Evolutionary conservation across 1,139 yeast species (phyloP).

Genomic region (Saccharomyces hybrid): DNA sequence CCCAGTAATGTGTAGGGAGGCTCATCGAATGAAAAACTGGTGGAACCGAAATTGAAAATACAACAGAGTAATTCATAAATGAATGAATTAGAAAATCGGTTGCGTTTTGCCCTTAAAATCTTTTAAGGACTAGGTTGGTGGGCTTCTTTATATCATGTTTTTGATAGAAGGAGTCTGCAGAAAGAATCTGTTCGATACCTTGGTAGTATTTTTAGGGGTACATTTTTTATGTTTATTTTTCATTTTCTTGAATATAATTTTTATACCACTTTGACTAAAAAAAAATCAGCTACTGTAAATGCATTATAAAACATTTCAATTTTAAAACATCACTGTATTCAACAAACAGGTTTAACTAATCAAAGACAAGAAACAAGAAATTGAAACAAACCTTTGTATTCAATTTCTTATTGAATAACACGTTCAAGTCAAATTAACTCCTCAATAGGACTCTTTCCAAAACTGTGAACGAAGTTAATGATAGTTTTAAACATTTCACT

Average conservation of each 20-base stretch:
- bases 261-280: too few species aligned
- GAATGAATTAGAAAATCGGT: neutral
- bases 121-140: neutral
- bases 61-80: neutral
- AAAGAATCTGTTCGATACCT: neutral
- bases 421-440: too few species aligned
- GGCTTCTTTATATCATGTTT: neutral
- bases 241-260: neutral
- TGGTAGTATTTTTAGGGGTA: neutral
- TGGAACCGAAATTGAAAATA: neutral
- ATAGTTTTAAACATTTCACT: too few species aligned
- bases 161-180: neutral
- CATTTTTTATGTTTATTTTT: neutral
- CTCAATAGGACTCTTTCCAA: too few species aligned
- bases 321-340: too few species aligned
- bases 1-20: neutral
- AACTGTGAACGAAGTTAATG: too few species aligned
- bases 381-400: too few species aligned
- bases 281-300: too few species aligned
- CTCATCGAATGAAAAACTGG: neutral
- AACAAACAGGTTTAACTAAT: too few species aligned
- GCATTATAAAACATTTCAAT: too few species aligned
- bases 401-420: too few species aligned
- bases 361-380: too few species aligned
- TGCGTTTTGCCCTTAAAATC: neutral